A percentile compares a stretch with the other conserved stretches of the same genome.
phyloP scores from a whole-genome alignment of 768 basidiomycete genomes.

The Gymnopilus dilepis region DNA sequence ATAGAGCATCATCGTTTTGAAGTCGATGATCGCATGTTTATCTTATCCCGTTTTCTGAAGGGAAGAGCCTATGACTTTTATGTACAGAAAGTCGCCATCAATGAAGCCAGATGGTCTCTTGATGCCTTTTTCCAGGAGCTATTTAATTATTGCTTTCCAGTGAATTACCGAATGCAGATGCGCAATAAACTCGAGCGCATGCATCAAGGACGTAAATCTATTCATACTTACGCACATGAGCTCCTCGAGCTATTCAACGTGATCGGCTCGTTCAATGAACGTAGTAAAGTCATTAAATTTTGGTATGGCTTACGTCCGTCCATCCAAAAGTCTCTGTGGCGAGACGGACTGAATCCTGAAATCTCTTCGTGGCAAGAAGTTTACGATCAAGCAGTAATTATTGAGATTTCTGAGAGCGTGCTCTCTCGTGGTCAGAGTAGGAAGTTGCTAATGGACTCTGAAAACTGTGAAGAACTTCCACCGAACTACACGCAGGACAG shows the following conservation, averaged over 20 bases:
- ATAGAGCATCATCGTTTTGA: constrained; percentile 24
- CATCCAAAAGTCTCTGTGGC: constrained; percentile 35
- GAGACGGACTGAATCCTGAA: constrained; percentile 33
- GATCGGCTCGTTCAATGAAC: constrained; percentile 34
- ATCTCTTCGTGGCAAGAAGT: constrained; percentile 23
- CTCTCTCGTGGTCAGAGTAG: too few relatives aligned
- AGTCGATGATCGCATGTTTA: constrained; percentile 6
- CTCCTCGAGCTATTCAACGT: constrained; percentile 40
- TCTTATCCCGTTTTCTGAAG: constrained; percentile 13
- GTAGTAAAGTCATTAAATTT: constrained; percentile 35
- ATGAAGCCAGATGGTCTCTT: constrained; percentile 32
- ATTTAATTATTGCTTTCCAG: constrained; percentile 45
- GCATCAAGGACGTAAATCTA: constrained; percentile 31
- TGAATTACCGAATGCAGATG: constrained; percentile 24
- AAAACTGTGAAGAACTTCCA: too few relatives aligned
- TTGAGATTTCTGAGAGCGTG: constrained; percentile 20
- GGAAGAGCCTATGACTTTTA: constrained; percentile 21
- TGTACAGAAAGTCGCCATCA: constrained; percentile 26
- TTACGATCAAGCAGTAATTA: constrained; percentile 7
- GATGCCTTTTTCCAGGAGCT: constrained; percentile 35
- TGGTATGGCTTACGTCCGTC: constrained; percentile 36
- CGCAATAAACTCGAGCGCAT: constrained; percentile 26
- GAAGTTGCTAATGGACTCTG: too few relatives aligned
- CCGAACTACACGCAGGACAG: not conserved
- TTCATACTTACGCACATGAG: constrained; percentile 25